Evolutionary conservation across 1,139 yeast species (phyloP).

Genomic region (Candida sp.): DNA sequence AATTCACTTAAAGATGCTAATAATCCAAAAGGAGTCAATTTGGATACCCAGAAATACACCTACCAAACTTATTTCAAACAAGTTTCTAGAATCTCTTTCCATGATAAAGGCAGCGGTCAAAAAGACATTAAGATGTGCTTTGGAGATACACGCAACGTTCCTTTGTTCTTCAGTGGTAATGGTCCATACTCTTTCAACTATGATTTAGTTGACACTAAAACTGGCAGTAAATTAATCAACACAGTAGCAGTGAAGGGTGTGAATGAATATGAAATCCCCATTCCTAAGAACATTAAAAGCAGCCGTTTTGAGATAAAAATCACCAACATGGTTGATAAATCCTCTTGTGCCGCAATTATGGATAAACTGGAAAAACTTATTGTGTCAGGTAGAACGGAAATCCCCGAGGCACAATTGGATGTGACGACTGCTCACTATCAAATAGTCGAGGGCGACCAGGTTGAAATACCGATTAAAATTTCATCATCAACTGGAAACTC

Average conservation of each 20-base stretch:
- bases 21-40: slow-evolving; percentile 32
- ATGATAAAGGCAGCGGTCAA: slow-evolving; percentile 12
- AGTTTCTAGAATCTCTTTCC: slow-evolving; percentile 39
- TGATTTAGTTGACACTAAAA: slow-evolving; percentile 35
- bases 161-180: slow-evolving; percentile 67
- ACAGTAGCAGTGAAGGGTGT: slow-evolving; percentile 44
- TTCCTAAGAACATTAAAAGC: slow-evolving; percentile 58
- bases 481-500: slow-evolving; percentile 27
- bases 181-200: slow-evolving; percentile 74
- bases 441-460: slow-evolving; percentile 60
- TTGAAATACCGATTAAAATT: slow-evolving; percentile 55
- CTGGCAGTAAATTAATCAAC: slow-evolving; percentile 37
- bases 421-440: slow-evolving; percentile 19
- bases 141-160: slow-evolving; percentile 38
- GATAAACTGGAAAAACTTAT: slow-evolving; percentile 45
- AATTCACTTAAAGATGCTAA: slow-evolving; percentile 52
- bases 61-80: slow-evolving; percentile 53
- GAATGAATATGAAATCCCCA: slow-evolving; percentile 38
- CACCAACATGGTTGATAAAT: slow-evolving; percentile 64
- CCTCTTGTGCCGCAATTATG: slow-evolving; percentile 68
- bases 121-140: slow-evolving; percentile 32
- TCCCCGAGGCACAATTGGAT: slow-evolving; percentile 42
- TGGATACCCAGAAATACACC: slow-evolving; percentile 34
- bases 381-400: slow-evolving; percentile 62
- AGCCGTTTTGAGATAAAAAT: slow-evolving; percentile 67